These are phyloP conservation scores for Lasiosphaeriaceae sp. DNA, from an alignment of 495 filamentous ascomycete species.

Conservation along the genomic window DNA sequence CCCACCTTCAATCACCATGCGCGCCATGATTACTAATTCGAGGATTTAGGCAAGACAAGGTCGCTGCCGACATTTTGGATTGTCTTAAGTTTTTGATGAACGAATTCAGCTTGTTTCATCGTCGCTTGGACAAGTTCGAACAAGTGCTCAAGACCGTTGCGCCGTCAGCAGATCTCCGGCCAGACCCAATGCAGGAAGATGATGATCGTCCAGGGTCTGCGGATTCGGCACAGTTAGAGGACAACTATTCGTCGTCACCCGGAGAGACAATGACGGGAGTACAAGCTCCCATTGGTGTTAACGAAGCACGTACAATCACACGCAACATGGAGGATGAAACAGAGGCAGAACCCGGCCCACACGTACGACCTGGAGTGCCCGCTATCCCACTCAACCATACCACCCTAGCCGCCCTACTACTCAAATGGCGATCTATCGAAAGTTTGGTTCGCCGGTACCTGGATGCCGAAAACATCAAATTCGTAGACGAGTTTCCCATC, in stretches of 20 bases:
- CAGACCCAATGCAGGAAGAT: slow-evolving; percentile 15
- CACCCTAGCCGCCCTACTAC: slow-evolving; percentile 71
- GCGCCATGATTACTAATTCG: slow-evolving; percentile 10
- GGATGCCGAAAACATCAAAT: slow-evolving; percentile 49
- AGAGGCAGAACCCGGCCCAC: slow-evolving; percentile 42
- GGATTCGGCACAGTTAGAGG: slow-evolving; percentile 20
- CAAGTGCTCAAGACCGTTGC: slow-evolving; percentile 13
- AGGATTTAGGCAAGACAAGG: slow-evolving; percentile 48
- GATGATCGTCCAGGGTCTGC: slow-evolving; percentile 22
- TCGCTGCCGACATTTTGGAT: slow-evolving; percentile 47
- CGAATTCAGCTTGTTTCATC: slow-evolving; percentile 28
- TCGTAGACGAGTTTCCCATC: slow-evolving; percentile 63
- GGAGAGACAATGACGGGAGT: slow-evolving; percentile 8
- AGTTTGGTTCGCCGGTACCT: slow-evolving; percentile 46
- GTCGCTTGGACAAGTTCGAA: slow-evolving; percentile 26
- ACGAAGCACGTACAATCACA: slow-evolving; percentile 30
- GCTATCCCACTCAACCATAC: slow-evolving; percentile 75
- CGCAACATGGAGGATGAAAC: slow-evolving; percentile 39
- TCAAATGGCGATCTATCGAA: slow-evolving; percentile 66
- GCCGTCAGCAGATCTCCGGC: slow-evolving; percentile 11
- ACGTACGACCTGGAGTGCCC: slow-evolving; percentile 50
- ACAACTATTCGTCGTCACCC: slow-evolving; percentile 20
- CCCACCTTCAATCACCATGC: background rate
- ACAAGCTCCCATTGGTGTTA: slow-evolving; percentile 16
- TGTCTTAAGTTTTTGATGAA: slow-evolving; percentile 28